Conservation (phyloP, 1,284 basidiomycete species). For the Rhodotorula glutinis region DNA sequence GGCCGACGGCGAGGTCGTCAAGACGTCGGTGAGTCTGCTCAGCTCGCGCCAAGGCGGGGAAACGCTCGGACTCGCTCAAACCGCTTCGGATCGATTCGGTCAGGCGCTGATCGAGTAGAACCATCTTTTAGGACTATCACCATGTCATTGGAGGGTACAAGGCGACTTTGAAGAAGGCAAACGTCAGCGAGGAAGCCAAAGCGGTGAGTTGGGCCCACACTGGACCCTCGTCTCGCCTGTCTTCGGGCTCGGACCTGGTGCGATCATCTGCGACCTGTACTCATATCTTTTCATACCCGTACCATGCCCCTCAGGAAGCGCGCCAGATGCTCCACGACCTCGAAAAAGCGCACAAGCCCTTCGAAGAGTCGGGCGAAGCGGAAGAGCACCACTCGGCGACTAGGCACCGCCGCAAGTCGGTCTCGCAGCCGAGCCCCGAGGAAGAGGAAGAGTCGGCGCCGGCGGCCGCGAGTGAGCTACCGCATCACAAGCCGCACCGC, state of each 20-base stretch:
- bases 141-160: conserved; percentile 15
- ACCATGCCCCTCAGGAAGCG: background rate
- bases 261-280: background rate
- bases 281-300: too few relatives aligned
- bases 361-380: background rate
- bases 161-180: conserved; percentile 9
- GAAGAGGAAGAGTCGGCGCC: background rate
- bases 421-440: background rate
- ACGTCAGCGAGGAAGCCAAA: conserved; percentile 10
- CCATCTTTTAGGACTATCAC: background rate
- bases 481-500: too few relatives aligned
- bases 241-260: background rate
- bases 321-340: conserved; percentile 16
- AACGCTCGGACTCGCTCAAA: background rate
- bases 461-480: background rate
- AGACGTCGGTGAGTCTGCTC: conserved; percentile 9
- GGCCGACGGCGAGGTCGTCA: conserved; percentile 9
- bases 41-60: background rate
- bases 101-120: background rate
- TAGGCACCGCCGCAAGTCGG: background rate
- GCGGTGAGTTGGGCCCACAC: background rate
- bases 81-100: background rate
- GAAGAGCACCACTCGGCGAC: background rate
- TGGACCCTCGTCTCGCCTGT: background rate
- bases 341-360: conserved; percentile 13